Base-by-base conservation (phyloP, 2,329 filamentous ascomycete species). In the Alternaria sp. region DNA sequence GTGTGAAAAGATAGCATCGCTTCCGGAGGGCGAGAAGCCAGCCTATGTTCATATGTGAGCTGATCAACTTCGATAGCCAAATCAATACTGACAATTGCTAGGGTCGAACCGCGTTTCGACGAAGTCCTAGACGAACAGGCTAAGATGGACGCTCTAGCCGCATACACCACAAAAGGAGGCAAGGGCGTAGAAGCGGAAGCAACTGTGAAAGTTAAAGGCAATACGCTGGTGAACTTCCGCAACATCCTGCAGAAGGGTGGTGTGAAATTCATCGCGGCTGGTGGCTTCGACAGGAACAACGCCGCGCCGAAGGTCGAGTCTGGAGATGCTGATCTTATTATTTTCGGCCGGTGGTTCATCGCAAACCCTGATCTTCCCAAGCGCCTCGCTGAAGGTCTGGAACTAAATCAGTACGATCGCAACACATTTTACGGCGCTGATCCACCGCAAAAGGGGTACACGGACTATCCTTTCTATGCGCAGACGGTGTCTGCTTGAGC, bases 191-290 rank as follows among this genome's bases (percentile, higher is more conserved):
- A 78, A 49, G 72, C 73, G n/a, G 75, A 78, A 57, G 74, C 70
- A 4, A 73, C 73, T 10, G 64, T 65, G n/a, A 68, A 69, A 43
- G 52, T 59, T 22, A 69, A 69, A 51, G 64, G 61, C 6, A 71
- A 78, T 28, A 71, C 64, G 12, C 74, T 81, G 6, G 49, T 64
- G 20, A 70, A 75, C 34, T 70, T 81, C 59, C 82, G 84, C 20
- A 65, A 80, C 11, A 87, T 87, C 60, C 83, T 86, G 53, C 64
- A 51, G 57, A 78, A 63, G 61, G 81, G 81, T 2, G 73, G 78
- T 6, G 85, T 85, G 0, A 85, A 85, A 0, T 86, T 88, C 74
- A 81, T 88, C 62, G 83, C 85, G 0, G 85, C 83, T 0, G 86
- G 86, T 6, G 85, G 85, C 0, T 88, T 83, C 74, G 78, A 84